Base-by-base conservation (phyloP, 371 early-diverging fungal genomes). In the Circinella minor region DNA sequence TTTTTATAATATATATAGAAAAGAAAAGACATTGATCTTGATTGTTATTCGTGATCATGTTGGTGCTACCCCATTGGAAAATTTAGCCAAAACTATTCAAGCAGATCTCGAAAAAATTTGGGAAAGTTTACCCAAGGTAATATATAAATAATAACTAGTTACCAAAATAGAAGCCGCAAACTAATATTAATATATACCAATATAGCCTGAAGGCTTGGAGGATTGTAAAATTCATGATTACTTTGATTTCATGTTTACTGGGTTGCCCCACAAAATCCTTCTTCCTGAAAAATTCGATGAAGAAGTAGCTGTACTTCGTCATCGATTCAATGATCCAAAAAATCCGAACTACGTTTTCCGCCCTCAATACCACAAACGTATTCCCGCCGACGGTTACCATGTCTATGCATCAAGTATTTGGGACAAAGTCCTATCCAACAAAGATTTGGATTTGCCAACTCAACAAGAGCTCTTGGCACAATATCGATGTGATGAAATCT, bases 401-500 rank as follows among this genome's bases (percentile, higher is more conserved):
- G 81, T 89, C 18, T 99, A 96, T 80, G 95, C 96, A 8, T 87
- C 93, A 62, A 84, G 91, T 57, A 94, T 99, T 65, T 99, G 99
- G 99, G 89, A 91, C 70, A 95, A 95, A 83, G 95, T 98, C 59
- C 81, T 94, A 69, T 88, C 92, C 72, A 97, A 96, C 86, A 93
- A 93, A 69, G 99, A 98, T 72, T 82, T 99, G 69, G 99, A 99
- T 83, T 80, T 99, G 57, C 99, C 99, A 4, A 98, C 98, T 3
- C 99, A 99, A 78, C 97, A 97, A 82, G 95, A 98, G 75, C 81
- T 99, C 57, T 83, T 99, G 67, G 98, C 99, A 36, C 98, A 98
- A 83, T 98, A 93, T 79, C 92, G 99, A 63, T 99, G 99, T 78
- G 99, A 99, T 71, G 99, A 99, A 77, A 98, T 99, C 68, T 90